phyloP scores from a whole-genome alignment of 2,329 filamentous ascomycete genomes.

The Cercospora zeae-maydis region DNA sequence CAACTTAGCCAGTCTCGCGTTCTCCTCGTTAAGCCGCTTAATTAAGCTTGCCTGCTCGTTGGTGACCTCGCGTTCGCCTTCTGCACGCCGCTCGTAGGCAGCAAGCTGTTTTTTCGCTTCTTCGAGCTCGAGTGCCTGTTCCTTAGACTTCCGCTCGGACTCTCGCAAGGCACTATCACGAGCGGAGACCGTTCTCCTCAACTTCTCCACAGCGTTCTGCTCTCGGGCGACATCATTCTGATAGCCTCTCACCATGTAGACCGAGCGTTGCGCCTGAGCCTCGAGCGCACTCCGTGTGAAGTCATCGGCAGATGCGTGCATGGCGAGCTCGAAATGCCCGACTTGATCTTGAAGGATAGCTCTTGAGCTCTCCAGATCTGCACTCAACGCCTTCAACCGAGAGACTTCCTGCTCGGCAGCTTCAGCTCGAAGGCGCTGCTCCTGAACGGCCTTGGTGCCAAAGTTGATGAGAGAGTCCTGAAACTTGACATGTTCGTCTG shows the following conservation, averaged over 20 bases:
- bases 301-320: slow-evolving; percentile 7
- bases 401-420: not conserved
- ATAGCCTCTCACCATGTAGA: slow-evolving; percentile 17
- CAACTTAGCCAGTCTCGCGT: not conserved
- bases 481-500: not conserved
- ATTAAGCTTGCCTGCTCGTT: slow-evolving; percentile 17
- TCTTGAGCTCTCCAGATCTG: slow-evolving; percentile 3
- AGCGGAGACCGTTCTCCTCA: not conserved
- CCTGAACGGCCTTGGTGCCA: slow-evolving; percentile 8
- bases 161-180: not conserved
- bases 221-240: slow-evolving; percentile 15
- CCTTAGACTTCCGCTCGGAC: not conserved
- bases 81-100: not conserved
- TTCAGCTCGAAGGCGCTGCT: slow-evolving; percentile 11
- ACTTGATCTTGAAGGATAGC: slow-evolving; percentile 4
- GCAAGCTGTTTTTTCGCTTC: not conserved
- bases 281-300: slow-evolving; percentile 16
- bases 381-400: not conserved
- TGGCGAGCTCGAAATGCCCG: slow-evolving; percentile 5
- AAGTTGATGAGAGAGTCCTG: slow-evolving; percentile 8
- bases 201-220: slow-evolving; percentile 5
- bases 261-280: slow-evolving; percentile 18
- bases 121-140: slow-evolving; percentile 5
- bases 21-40: slow-evolving; percentile 10
- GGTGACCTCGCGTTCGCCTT: slow-evolving; percentile 1